Base-by-base conservation (phyloP, 768 basidiomycete genomes). In the Panaeolus papilionaceus region DNA sequence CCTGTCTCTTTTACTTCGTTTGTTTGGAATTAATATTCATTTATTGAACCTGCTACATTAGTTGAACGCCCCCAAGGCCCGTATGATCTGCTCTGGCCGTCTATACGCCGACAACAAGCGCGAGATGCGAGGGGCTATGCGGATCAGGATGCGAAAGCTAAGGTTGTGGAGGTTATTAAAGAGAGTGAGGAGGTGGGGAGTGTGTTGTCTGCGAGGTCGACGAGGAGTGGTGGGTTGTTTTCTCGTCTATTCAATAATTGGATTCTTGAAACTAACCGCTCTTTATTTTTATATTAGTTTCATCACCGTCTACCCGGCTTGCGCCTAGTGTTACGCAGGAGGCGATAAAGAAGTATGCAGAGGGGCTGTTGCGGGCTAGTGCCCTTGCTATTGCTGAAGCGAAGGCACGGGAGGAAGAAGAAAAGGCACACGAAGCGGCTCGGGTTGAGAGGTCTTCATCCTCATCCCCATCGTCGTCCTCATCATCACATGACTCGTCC, bases 71-170 rank as follows among this genome's bases (percentile, higher is more conserved):
- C 85, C 1, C 80, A 86, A 1, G 79, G 83, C 42, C 88, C 90
- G 0, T 98, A 97, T 73, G 93, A 98, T 76, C 79, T 98, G 1
- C 81, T 96, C 2, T 92, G 92, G 87, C 96, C 96, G 0, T 82
- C 93, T 38, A 80, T 79, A 47, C 82, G 79, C 68, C 76, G 81
- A 0, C 28, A 28, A 33, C 54, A 33, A 37, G 20, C 54, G 63
- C 80, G 78, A 67, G 75, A 74, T 38, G 70, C 64, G 10, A 72
- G 76, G 66, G 81, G 81, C 18, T 58, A 58, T 33, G 28, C 14
- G 12, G 28, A 58, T 12, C 26, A 37, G 33, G 54, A 58, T 23
- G 72, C 74, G 10, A 78, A 78, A 33, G 83, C 78, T 2, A 80
- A 79, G 40, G 82, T 83, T 0, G 75, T 79, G 3, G 83, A 85